Conservation (phyloP, 306 rosid species). For the Sechiopsis laciniata region DNA sequence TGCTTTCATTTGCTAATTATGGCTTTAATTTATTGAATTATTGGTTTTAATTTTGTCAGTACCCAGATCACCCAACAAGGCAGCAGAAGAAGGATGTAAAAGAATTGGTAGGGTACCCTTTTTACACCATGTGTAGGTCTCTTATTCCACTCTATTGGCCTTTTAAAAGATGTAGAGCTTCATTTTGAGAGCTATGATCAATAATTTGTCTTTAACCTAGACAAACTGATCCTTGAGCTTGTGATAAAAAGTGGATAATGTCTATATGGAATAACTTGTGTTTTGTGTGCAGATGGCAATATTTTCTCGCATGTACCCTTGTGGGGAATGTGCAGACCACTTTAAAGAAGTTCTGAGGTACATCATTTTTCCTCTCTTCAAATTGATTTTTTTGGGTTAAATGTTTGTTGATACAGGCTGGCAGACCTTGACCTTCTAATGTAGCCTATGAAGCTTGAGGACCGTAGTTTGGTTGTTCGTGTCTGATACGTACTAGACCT, state of each 20-base stretch:
- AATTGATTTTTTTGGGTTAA: not conserved
- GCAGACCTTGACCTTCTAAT: not conserved
- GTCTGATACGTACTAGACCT: not conserved
- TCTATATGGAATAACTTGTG: slow-evolving; percentile 1
- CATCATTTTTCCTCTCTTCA: slow-evolving; percentile 17
- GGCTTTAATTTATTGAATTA: not conserved
- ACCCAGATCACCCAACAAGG: slow-evolving; percentile 92
- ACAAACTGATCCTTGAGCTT: not conserved
- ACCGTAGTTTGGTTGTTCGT: slow-evolving; percentile 2
- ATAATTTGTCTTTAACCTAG: slow-evolving; percentile 7
- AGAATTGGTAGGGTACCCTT: slow-evolving; percentile 55
- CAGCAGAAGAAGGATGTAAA: slow-evolving; percentile 94
- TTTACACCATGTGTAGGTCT: slow-evolving; percentile 15
- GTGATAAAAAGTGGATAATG: slow-evolving; percentile 5
- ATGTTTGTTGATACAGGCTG: not conserved
- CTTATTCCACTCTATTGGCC: slow-evolving; percentile 6
- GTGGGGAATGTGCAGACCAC: slow-evolving; percentile 91
- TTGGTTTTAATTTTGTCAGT: slow-evolving; percentile 37
- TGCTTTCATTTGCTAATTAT: too few relatives aligned
- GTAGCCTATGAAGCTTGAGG: not conserved
- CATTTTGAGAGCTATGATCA: not conserved
- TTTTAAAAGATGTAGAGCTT: not conserved
- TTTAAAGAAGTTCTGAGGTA: slow-evolving; percentile 79
- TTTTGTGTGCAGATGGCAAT: slow-evolving; percentile 55
- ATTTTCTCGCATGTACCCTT: slow-evolving; percentile 76